phyloP scores from a whole-genome alignment of 2,329 filamentous ascomycete species.

The Celoporthe dispersa region DNA sequence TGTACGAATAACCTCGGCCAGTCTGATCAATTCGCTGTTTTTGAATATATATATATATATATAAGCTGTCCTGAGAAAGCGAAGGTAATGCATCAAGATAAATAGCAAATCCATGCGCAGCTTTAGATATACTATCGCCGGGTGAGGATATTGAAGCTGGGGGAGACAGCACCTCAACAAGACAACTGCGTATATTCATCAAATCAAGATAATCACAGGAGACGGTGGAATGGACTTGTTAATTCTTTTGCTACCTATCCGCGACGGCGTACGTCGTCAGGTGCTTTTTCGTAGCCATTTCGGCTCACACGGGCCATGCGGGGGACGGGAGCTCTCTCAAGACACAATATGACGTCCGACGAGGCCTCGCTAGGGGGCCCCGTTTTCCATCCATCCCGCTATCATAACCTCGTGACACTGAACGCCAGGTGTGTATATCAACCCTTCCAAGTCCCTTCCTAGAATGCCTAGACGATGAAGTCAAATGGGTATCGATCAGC shows the following conservation, averaged over 20 bases:
- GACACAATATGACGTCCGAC: neutral
- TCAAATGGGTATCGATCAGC: conserved; percentile 27
- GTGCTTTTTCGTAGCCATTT: neutral
- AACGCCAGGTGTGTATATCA: conserved; percentile 13
- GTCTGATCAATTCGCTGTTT: neutral
- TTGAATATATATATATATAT: too few species aligned
- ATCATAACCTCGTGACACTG: conserved; percentile 17
- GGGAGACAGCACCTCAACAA: neutral
- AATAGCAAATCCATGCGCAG: neutral
- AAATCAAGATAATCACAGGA: neutral
- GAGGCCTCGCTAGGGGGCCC: neutral
- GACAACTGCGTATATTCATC: neutral
- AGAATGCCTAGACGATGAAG: conserved; percentile 14
- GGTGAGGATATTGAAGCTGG: neutral
- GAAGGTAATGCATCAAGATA: neutral
- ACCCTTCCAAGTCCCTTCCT: conserved; percentile 11
- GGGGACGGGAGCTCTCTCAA: neutral
- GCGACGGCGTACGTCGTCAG: conserved; percentile 2
- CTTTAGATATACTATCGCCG: neutral
- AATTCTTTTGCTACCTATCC: conserved; percentile 16
- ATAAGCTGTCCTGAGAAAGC: neutral
- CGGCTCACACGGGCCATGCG: neutral
- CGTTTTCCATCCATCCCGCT: neutral
- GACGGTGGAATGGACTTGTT: neutral
- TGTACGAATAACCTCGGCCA: neutral